Percentiles rank a stretch among this genome's conserved stretches.
phyloP scores from a whole-genome alignment of 768 basidiomycete genomes.

The Psilocybe cubensis region DNA sequence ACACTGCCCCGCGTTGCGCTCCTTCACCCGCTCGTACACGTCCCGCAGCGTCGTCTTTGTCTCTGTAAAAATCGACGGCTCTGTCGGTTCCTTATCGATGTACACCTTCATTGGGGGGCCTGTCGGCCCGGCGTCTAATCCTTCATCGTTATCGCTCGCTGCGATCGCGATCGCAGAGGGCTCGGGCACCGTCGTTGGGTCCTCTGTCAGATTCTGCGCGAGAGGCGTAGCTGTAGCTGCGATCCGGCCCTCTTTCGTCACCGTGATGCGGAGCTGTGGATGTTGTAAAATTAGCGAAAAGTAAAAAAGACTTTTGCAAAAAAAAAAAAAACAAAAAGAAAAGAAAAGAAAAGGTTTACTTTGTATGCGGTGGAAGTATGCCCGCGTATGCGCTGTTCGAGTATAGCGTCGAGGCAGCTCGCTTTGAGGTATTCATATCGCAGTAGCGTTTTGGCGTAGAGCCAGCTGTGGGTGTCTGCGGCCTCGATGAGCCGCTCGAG shows the following conservation, averaged over 20 bases:
- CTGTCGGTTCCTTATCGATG: constrained; percentile 59
- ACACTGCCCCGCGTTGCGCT: constrained; percentile 49
- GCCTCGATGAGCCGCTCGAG: constrained; percentile 60
- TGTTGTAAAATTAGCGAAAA: not conserved
- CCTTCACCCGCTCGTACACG: constrained; percentile 67
- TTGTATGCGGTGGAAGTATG: constrained; percentile 30
- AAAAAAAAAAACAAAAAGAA: not conserved
- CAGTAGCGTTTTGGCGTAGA: constrained; percentile 33
- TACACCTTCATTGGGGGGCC: constrained; percentile 42
- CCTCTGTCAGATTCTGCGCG: constrained; percentile 32
- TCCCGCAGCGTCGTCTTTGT: constrained; percentile 74
- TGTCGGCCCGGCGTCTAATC: too few relatives aligned
- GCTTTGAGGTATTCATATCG: constrained; percentile 42
- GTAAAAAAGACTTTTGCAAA: constrained; percentile 4
- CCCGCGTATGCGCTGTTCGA: constrained; percentile 22
- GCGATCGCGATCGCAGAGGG: too few relatives aligned
- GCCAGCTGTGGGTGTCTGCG: constrained; percentile 56
- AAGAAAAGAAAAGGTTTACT: constrained; percentile 22
- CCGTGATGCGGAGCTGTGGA: constrained; percentile 55
- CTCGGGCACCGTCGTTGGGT: constrained; percentile 43
- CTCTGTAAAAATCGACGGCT: constrained; percentile 57
- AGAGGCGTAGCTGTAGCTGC: constrained; percentile 35
- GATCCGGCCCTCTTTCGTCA: constrained; percentile 43
- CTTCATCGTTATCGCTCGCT: constrained; percentile 14
- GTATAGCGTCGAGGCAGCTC: constrained; percentile 51